phyloP scores from a whole-genome alignment of 2,329 filamentous ascomycete species.

The Colletotrichum tropicicola region DNA sequence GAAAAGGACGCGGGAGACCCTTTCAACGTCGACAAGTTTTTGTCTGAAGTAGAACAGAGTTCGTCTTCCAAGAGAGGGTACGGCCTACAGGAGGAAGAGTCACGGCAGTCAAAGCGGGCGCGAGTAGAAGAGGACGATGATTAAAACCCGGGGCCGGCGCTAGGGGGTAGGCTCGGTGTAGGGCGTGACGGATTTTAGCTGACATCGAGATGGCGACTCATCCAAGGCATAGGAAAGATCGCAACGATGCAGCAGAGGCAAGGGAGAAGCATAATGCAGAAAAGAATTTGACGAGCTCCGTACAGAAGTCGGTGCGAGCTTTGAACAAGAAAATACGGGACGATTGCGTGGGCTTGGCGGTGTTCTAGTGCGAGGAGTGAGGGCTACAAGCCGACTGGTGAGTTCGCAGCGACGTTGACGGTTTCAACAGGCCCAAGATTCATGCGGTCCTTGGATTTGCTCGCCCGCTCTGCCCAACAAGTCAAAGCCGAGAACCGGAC shows the following conservation, averaged over 20 bases:
- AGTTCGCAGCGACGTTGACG: constrained; percentile 11
- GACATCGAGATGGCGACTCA: constrained; percentile 11
- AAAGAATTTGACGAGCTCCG: background rate
- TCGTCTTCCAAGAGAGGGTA: constrained; percentile 75
- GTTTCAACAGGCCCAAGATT: constrained; percentile 20
- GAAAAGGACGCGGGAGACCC: constrained; percentile 87
- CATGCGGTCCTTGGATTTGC: constrained; percentile 12
- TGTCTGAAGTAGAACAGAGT: constrained; percentile 78
- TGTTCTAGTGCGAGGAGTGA: constrained; percentile 12
- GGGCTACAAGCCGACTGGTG: constrained; percentile 9
- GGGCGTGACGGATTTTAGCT: background rate
- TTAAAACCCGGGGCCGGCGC: constrained; percentile 28
- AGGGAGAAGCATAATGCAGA: constrained; percentile 11
- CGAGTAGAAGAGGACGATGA: constrained; percentile 79
- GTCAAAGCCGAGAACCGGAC: constrained; percentile 25
- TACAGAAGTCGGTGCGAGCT: constrained; percentile 7
- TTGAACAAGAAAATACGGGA: constrained; percentile 3
- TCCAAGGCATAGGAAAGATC: background rate
- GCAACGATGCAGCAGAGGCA: background rate
- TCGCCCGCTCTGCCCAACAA: background rate
- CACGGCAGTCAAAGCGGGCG: constrained; percentile 73
- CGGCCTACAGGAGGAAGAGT: constrained; percentile 75
- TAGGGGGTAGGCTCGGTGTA: background rate
- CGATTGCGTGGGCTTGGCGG: constrained; percentile 7
- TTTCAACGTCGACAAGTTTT: constrained; percentile 94